Conservation (phyloP, 2,329 filamentous ascomycete genomes). For the Colletotrichum sp. region DNA sequence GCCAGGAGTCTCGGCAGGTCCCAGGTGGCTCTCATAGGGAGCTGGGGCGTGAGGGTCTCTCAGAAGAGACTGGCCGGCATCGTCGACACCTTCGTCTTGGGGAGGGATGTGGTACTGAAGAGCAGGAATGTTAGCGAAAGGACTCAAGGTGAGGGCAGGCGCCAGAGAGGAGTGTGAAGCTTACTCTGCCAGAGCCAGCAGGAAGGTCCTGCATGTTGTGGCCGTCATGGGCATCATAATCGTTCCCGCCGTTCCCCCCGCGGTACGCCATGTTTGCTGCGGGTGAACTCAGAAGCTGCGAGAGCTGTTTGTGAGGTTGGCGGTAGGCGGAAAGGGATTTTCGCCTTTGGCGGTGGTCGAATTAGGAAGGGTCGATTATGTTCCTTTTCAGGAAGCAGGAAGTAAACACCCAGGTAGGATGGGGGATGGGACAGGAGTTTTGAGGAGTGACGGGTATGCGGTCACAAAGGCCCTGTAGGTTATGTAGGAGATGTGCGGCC, state of each 20-base stretch:
- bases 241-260: slow-evolving; percentile 46
- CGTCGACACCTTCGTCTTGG: slow-evolving; percentile 62
- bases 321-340: background rate
- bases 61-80: slow-evolving; percentile 63
- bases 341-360: background rate
- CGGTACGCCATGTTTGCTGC: slow-evolving; percentile 61
- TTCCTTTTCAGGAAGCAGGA: background rate
- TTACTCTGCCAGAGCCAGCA: slow-evolving; percentile 60
- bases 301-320: background rate
- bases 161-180: slow-evolving; percentile 34
- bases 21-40: slow-evolving; percentile 63
- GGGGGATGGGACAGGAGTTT: background rate
- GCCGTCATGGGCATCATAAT: slow-evolving; percentile 56
- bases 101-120: slow-evolving; percentile 64
- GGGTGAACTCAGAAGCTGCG: background rate
- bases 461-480: slow-evolving; percentile 15
- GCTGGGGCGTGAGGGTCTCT: slow-evolving; percentile 50
- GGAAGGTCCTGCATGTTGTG: slow-evolving; percentile 73
- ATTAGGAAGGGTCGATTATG: slow-evolving; percentile 5
- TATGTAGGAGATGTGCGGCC: slow-evolving; percentile 1
- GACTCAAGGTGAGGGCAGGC: background rate
- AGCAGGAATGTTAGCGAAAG: background rate
- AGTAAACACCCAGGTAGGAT: background rate
- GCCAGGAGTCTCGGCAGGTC: slow-evolving; percentile 64
- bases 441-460: slow-evolving; percentile 3